phyloP scores from a whole-genome alignment of 148 eudicot species.

The Cornus florida region DNA sequence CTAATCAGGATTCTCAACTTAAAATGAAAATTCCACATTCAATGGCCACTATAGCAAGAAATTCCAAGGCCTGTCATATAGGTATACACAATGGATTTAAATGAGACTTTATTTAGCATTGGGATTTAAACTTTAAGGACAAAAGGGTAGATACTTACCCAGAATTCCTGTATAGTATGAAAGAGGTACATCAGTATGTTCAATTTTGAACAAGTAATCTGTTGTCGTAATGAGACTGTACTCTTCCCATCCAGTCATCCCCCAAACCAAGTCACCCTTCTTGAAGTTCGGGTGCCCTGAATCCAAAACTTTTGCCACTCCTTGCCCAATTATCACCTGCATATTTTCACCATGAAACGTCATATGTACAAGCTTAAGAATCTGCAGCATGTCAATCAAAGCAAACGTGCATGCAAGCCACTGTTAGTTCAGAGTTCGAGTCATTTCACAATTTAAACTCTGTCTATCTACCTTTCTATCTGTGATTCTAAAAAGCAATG shows the following conservation, averaged over 20 bases:
- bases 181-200: too few species aligned
- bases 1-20: too few species aligned
- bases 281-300: conserved; percentile 51
- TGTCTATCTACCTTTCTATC: background rate
- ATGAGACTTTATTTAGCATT: too few species aligned
- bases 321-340: conserved; percentile 52
- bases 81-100: too few species aligned
- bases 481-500: background rate
- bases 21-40: too few species aligned
- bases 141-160: too few species aligned
- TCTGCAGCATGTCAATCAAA: background rate
- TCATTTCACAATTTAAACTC: background rate
- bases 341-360: conserved; percentile 10
- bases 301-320: conserved; percentile 65
- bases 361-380: background rate
- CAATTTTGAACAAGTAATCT: too few species aligned
- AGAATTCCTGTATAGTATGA: background rate
- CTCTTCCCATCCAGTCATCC: conserved; percentile 64
- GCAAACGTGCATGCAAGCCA: background rate
- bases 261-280: conserved; percentile 55
- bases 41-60: too few species aligned
- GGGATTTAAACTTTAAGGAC: too few species aligned
- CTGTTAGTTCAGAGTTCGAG: background rate
- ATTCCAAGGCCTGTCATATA: too few species aligned
- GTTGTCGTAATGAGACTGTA: conserved; percentile 38